Base-by-base conservation (phyloP, 768 basidiomycete genomes). In the Lactarius vividus region DNA sequence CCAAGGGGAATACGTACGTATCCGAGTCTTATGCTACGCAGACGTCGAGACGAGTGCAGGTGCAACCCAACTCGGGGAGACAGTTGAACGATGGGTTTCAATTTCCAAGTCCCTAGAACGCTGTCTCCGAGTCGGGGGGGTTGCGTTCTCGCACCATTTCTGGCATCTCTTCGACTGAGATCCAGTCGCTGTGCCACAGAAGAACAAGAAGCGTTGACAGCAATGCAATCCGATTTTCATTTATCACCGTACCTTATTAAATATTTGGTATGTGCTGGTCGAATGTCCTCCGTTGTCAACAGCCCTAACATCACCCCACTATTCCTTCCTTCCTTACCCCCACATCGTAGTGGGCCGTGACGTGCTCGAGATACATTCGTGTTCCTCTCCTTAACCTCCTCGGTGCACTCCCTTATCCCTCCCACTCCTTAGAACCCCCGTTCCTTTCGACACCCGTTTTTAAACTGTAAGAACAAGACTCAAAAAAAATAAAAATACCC, bases 401-500 rank as follows among this genome's bases (percentile, higher is more conserved):
- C 35, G 53, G 59, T 9, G 29, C 16, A 49, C 20, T 10, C 54
- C n/a, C 44, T n/a, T 4, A 57, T 18, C 49, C 49, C 49, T 23
- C 1, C 40, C 65, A 33, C 54, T 66, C 65, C 4, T 66, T 66
- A 10, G 18, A 23, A 7, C 29, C 15, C 10, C 37, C 61, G 11
- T 49, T 66, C 65, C 44, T 66, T 66, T 59, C 31, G 13, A 52
- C 56, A 15, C 39, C 31, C 52, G 20, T 46, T 65, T 29, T 37
- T 35, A 11, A 31, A 13, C 28, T 29, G 54, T 55, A 33, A 33
- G 11, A 46, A 23, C 59, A 46, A 59, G 23, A 37, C 46, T 18
- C 20, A 37, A 52, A n/a, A 46, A 20, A 31, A 4, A 59, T n/a
- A 29, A 18, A 29, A 11, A 20, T 28, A 18, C 20, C 46, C 20